A percentile compares a stretch with the other conserved stretches of the same genome.
These are phyloP conservation scores for Globisporangium cylindrosporum DNA, from an alignment of 352 stramenopile species.

Conservation along the genomic window DNA sequence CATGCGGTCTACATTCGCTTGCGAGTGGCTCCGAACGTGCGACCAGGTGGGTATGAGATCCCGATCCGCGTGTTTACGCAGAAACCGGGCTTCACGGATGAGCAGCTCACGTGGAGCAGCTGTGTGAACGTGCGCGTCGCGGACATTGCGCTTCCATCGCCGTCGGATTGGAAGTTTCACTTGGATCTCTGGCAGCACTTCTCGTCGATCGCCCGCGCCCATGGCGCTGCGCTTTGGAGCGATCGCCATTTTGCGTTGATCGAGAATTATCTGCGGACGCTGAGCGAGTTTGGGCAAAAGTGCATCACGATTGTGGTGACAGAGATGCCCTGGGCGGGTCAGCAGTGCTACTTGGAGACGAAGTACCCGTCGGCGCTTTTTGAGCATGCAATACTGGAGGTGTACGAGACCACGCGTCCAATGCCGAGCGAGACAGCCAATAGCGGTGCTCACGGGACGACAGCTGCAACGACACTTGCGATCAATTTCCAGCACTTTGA, in stretches of 20 bases:
- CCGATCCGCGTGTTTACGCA: slow-evolving; percentile 68
- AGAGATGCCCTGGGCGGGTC: slow-evolving; percentile 73
- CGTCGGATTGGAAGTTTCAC: slow-evolving; percentile 56
- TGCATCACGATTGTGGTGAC: slow-evolving; percentile 69
- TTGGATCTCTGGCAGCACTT: slow-evolving; percentile 80
- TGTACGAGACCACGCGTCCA: slow-evolving; percentile 38
- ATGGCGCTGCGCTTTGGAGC: slow-evolving; percentile 58
- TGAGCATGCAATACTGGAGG: slow-evolving; percentile 61
- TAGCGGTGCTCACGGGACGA: neutral
- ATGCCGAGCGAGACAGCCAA: neutral
- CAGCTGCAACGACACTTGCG: slow-evolving; percentile 28
- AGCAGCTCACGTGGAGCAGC: slow-evolving; percentile 65
- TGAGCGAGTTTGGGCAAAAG: slow-evolving; percentile 70
- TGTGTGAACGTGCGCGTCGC: slow-evolving; percentile 50
- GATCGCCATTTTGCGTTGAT: slow-evolving; percentile 68
- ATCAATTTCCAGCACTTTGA: slow-evolving; percentile 76
- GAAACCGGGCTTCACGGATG: slow-evolving; percentile 55
- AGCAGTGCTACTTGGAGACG: slow-evolving; percentile 75
- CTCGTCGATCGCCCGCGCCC: slow-evolving; percentile 51
- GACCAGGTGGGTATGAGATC: slow-evolving; percentile 58
- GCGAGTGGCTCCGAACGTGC: slow-evolving; percentile 30
- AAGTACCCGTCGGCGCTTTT: slow-evolving; percentile 66
- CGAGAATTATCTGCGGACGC: slow-evolving; percentile 51
- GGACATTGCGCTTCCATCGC: slow-evolving; percentile 43
- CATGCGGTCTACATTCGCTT: slow-evolving; percentile 64